Percentiles rank a stretch among this genome's conserved stretches.
Evolutionary conservation across 2,329 filamentous ascomycete species (phyloP).

Genomic region (Corniculantispora saksenae): DNA sequence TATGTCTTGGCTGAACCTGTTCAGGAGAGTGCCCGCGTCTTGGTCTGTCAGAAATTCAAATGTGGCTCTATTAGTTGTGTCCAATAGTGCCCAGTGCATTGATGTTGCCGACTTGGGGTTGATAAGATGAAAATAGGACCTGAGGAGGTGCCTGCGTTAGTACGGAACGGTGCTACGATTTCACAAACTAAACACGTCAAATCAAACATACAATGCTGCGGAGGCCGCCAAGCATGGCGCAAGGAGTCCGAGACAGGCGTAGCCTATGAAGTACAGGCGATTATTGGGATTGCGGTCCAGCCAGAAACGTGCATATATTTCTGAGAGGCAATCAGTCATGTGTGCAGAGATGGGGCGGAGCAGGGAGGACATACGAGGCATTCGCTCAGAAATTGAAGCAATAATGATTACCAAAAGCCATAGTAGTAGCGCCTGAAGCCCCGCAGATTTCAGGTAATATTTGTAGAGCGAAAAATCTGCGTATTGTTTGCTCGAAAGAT

Average conservation of each 20-base stretch:
- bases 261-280: neutral
- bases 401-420: neutral
- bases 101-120: neutral
- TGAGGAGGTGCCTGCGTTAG: too few relatives aligned
- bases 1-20: slow-evolving; percentile 37
- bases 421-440: neutral
- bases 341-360: too few relatives aligned
- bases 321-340: too few relatives aligned
- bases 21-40: slow-evolving; percentile 42
- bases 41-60: slow-evolving; percentile 42
- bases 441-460: neutral
- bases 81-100: neutral
- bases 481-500: neutral
- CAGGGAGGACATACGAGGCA: too few relatives aligned
- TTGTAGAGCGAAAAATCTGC: slow-evolving; percentile 4
- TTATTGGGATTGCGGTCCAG: neutral
- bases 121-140: slow-evolving; percentile 6
- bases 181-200: too few relatives aligned
- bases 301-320: slow-evolving; percentile 17
- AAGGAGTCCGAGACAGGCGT: too few relatives aligned
- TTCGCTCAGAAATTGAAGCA: neutral
- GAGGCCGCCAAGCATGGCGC: too few relatives aligned
- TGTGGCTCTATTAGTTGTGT: slow-evolving; percentile 34
- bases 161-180: too few relatives aligned
- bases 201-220: too few relatives aligned